Evolutionary conservation across 441 rosid species (phyloP).

Genomic region (Flueggea neowawraea): DNA sequence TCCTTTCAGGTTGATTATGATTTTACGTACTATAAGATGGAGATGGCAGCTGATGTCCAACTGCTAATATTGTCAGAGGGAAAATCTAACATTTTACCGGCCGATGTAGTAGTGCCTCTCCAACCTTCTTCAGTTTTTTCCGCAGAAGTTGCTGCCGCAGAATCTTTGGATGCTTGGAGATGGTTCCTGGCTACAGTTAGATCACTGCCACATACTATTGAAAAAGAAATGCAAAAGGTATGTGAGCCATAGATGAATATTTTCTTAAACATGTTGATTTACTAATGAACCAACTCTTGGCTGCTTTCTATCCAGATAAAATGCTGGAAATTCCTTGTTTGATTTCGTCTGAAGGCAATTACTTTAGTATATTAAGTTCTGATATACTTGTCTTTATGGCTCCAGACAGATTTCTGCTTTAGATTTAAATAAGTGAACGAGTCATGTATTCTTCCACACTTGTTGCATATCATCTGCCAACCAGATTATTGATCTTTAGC

Average conservation of each 20-base stretch:
- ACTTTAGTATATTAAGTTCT: too few species aligned
- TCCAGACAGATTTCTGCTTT: too few species aligned
- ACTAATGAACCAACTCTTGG: too few species aligned
- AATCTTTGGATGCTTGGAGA: slow-evolving; percentile 68
- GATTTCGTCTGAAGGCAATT: too few species aligned
- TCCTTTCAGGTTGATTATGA: slow-evolving; percentile 76
- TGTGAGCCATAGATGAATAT: background rate
- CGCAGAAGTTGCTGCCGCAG: slow-evolving; percentile 32
- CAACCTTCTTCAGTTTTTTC: slow-evolving; percentile 48
- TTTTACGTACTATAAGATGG: slow-evolving; percentile 86
- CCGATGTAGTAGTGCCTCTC: slow-evolving; percentile 72
- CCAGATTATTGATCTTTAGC: too few species aligned
- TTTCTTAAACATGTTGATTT: too few species aligned
- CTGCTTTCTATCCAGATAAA: too few species aligned
- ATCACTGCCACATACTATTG: slow-evolving; percentile 67
- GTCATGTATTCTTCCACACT: too few species aligned
- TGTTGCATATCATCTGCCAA: too few species aligned
- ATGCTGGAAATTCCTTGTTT: too few species aligned
- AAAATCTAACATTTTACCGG: slow-evolving; percentile 80
- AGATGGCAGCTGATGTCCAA: slow-evolving; percentile 78
- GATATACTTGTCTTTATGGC: too few species aligned
- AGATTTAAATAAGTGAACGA: too few species aligned
- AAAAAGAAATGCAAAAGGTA: slow-evolving; percentile 77
- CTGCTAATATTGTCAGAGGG: slow-evolving; percentile 77
- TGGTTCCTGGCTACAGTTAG: slow-evolving; percentile 77